Base-by-base conservation (phyloP, 495 filamentous ascomycete species). In the Penicillium nucicola region DNA sequence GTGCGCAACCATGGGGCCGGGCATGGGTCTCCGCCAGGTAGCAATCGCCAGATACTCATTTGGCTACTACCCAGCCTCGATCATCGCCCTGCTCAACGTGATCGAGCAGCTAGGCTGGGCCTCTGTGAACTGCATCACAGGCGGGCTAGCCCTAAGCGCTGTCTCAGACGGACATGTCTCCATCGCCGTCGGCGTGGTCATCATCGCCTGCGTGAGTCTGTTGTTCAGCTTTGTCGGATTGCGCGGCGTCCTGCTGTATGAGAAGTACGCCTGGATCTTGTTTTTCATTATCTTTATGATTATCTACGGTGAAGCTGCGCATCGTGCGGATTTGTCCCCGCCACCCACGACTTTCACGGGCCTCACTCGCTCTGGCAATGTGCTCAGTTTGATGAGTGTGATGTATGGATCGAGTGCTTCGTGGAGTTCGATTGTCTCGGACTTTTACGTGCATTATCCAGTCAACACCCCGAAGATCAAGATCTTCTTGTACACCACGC, bases 1-100 rank as follows among this genome's bases (percentile, higher is more conserved):
- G 53, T 79, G 72, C 40, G 67, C 67, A 14, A 65, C 61, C 7
- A 64, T 97, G 89, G 23, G 84, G 73, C 91, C 92, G 87, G 60
- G 87, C 84, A 45, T 86, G 80, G 22, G 92, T 83, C 63, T 92
- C 81, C 33, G 92, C 85, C 48, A 97, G 64, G 66, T 97, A 84
- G 22, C 88, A 86, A 68, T 97, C 86, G 61, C 58, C 13, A 37
- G 67, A 46, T 68, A 65, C 48, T 65, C 63, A 3, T 52, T 70
- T n/a, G 67, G 67, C 11, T 68, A 55, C 47, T 70, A 62, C 25
- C 65, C 63, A 0, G 62, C 63, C 13, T 64, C 61, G 8, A 48
- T 70, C 18, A 59, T 63, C 36, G 62, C 66, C 4, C 31, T 57
- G 20, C 41, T 70, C 22, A 70, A 70, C 37, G 64, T 66, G 12